Conservation (phyloP, 2,329 filamentous ascomycete genomes). For the Claviceps sp. region DNA sequence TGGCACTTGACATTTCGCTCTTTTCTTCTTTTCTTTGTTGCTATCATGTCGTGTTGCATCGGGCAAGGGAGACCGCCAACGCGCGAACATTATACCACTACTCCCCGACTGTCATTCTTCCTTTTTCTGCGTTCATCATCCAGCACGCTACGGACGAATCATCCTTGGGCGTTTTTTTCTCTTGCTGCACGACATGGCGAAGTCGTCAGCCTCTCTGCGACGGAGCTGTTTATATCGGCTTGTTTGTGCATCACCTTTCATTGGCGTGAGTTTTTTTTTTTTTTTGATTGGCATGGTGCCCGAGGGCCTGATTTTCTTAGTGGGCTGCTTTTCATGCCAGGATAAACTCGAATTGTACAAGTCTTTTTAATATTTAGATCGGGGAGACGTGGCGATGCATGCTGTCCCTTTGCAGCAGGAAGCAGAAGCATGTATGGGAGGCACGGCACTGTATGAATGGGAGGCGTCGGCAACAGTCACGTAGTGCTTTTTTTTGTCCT, state of each 20-base stretch:
- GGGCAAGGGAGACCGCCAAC: slow-evolving; percentile 4
- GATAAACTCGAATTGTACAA: slow-evolving; percentile 1
- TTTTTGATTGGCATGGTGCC: not conserved
- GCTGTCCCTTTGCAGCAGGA: too few relatives aligned
- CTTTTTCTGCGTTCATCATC: not conserved
- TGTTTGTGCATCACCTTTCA: not conserved
- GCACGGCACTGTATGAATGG: not conserved
- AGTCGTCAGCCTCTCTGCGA: not conserved
- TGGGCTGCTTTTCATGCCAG: not conserved
- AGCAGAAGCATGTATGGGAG: not conserved
- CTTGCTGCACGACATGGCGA: slow-evolving; percentile 2
- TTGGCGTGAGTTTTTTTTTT: not conserved
- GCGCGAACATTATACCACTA: slow-evolving; percentile 3
- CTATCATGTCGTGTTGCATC: slow-evolving; percentile 3
- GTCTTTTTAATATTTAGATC: slow-evolving; percentile 6
- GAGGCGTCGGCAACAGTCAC: not conserved
- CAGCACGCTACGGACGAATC: slow-evolving; percentile 2
- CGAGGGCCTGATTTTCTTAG: not conserved
- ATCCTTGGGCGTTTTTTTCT: slow-evolving; percentile 7
- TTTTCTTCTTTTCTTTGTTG: not conserved
- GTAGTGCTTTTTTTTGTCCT: not conserved
- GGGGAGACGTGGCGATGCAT: not conserved
- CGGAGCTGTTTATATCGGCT: not conserved
- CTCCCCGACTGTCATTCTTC: not conserved
- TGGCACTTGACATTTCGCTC: not conserved